phyloP scores from a whole-genome alignment of 257 asterid species.

The Ophiorrhiza pumila region DNA sequence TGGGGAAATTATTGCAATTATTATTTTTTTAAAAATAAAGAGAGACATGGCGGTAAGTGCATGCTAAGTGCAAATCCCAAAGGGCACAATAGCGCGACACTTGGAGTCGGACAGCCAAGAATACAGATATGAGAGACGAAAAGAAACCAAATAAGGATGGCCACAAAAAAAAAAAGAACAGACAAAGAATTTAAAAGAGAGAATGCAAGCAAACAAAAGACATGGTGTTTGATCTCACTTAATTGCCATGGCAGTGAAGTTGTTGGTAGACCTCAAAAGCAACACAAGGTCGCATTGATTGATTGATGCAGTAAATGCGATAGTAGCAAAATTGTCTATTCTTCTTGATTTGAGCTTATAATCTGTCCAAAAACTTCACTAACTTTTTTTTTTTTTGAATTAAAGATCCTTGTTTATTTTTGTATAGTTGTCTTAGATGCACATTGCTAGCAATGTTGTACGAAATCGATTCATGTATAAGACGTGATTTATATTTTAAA shows the following conservation, averaged over 20 bases:
- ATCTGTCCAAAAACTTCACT: too few relatives aligned
- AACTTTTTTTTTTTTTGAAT: slow-evolving; percentile 13
- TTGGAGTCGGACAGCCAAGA: not conserved
- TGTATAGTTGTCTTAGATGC: slow-evolving; percentile 1
- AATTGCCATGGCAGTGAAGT: slow-evolving; percentile 47
- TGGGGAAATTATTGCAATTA: not conserved
- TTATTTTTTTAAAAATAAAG: not conserved
- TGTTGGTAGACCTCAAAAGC: slow-evolving; percentile 38
- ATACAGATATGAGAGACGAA: not conserved
- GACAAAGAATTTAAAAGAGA: not conserved
- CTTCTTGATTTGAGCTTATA: too few relatives aligned
- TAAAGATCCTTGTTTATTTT: not conserved
- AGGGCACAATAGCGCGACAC: too few relatives aligned
- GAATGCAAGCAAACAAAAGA: not conserved
- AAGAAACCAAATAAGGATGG: not conserved
- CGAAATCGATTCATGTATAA: too few relatives aligned
- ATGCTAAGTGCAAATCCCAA: too few relatives aligned
- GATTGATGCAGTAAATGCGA: slow-evolving; percentile 42
- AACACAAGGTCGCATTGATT: slow-evolving; percentile 28
- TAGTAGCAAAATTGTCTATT: slow-evolving; percentile 10
- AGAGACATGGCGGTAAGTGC: too few relatives aligned
- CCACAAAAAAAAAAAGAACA: not conserved
- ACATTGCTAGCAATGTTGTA: too few relatives aligned
- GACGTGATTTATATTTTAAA: too few relatives aligned
- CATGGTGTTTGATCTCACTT: slow-evolving; percentile 31